Evolutionary conservation across 2,329 filamentous ascomycete species (phyloP).

Genomic region (Aspergillus cejpii): DNA sequence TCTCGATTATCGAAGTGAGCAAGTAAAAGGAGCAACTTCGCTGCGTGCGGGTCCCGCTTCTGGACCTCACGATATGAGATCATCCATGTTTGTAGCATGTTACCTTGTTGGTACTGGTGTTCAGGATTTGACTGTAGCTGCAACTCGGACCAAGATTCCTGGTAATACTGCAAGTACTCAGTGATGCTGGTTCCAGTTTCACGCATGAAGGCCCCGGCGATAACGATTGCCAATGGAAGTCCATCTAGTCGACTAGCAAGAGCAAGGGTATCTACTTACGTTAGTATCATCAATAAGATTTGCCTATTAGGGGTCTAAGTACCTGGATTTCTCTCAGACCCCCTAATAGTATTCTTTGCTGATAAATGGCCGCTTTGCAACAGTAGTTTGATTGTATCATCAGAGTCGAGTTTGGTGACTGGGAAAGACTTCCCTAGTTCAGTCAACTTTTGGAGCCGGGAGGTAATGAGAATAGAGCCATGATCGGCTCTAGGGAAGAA

Average conservation of each 20-base stretch:
- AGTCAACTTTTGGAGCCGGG: too few species aligned
- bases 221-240: constrained; percentile 1
- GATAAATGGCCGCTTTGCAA: too few species aligned
- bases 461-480: too few species aligned
- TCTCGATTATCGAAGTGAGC: constrained; percentile 3
- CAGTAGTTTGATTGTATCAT: too few species aligned
- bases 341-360: too few species aligned
- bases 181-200: constrained; percentile 1
- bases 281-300: too few species aligned
- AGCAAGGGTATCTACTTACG: too few species aligned
- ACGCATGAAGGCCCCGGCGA: constrained; percentile 3
- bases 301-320: too few species aligned
- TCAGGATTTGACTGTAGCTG: not conserved
- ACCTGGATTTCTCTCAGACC: too few species aligned
- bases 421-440: too few species aligned
- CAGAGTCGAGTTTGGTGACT: too few species aligned
- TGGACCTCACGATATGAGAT: constrained; percentile 2
- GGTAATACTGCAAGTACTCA: constrained; percentile 1
- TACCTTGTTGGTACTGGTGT: constrained; percentile 3
- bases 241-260: constrained; percentile 4
- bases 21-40: constrained; percentile 2
- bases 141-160: constrained; percentile 1
- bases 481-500: too few species aligned
- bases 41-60: not conserved
- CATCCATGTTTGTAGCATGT: constrained; percentile 2